Percentiles rank a stretch among this genome's conserved stretches.
Evolutionary conservation across 495 filamentous ascomycete species (phyloP).

Genomic region (Penicillium flavigenum): DNA sequence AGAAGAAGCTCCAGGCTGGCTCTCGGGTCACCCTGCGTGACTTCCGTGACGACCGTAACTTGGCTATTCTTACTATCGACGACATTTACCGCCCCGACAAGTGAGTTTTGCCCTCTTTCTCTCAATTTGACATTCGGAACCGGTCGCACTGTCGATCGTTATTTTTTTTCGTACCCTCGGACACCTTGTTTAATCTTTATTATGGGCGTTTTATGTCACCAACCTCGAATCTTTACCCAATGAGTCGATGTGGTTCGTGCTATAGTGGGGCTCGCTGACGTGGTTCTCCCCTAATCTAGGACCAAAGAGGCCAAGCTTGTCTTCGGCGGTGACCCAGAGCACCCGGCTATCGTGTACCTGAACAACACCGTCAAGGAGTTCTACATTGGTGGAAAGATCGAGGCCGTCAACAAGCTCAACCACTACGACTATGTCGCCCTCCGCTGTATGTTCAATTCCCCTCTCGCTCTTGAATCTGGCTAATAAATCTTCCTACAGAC

Average conservation of each 20-base stretch:
- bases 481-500: conserved; percentile 50
- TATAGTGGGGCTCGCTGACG: conserved; percentile 35
- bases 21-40: conserved; percentile 84
- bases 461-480: background rate
- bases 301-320: conserved; percentile 85
- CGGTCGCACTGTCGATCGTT: conserved; percentile 13
- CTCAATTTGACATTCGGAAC: conserved; percentile 10
- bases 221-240: conserved; percentile 10
- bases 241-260: conserved; percentile 16
- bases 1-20: conserved; percentile 71
- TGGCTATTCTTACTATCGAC: conserved; percentile 93
- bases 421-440: conserved; percentile 99
- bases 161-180: background rate
- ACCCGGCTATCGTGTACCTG: conserved; percentile 90
- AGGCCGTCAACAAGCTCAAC: conserved; percentile 89
- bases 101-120: conserved; percentile 53
- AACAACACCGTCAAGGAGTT: conserved; percentile 75
- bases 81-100: conserved; percentile 97
- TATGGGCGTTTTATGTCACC: conserved; percentile 6
- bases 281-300: conserved; percentile 53
- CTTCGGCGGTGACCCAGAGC: conserved; percentile 89
- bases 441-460: conserved; percentile 65
- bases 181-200: background rate
- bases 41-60: conserved; percentile 91
- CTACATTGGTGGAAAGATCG: conserved; percentile 93